These are phyloP conservation scores for Alternaria sp. DNA, from an alignment of 2,329 filamentous ascomycete species.

Conservation along the genomic window DNA sequence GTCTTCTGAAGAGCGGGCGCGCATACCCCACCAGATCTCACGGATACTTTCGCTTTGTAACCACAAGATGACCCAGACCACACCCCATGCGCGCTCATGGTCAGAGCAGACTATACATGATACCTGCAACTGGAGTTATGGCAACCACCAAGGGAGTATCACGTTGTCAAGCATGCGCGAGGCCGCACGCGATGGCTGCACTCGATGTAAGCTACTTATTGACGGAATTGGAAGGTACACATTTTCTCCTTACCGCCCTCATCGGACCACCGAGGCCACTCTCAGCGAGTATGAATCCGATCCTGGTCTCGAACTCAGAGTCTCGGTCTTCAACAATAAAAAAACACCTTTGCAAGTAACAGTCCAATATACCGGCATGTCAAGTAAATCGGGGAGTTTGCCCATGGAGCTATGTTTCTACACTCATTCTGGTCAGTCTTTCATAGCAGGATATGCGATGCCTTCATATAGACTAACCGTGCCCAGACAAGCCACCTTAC, in stretches of 20 bases:
- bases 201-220: background rate
- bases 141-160: fast-evolving
- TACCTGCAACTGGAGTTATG: background rate
- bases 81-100: background rate
- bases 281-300: background rate
- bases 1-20: background rate
- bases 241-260: background rate
- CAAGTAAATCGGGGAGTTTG: background rate
- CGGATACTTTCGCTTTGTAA: fast-evolving
- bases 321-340: too few species aligned
- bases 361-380: background rate
- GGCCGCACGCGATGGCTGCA: background rate
- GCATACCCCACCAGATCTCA: background rate
- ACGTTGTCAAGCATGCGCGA: background rate
- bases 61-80: background rate
- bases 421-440: too few species aligned
- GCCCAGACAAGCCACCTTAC: background rate
- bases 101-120: fast-evolving
- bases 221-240: background rate
- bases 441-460: too few species aligned
- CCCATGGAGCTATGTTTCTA: background rate
- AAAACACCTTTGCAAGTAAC: fast-evolving
- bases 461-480: too few species aligned
- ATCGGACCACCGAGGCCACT: background rate
- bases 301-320: too few species aligned